Evolutionary conservation across 2,329 filamentous ascomycete species (phyloP).

Genomic region (Talaromyces atroroseus): DNA sequence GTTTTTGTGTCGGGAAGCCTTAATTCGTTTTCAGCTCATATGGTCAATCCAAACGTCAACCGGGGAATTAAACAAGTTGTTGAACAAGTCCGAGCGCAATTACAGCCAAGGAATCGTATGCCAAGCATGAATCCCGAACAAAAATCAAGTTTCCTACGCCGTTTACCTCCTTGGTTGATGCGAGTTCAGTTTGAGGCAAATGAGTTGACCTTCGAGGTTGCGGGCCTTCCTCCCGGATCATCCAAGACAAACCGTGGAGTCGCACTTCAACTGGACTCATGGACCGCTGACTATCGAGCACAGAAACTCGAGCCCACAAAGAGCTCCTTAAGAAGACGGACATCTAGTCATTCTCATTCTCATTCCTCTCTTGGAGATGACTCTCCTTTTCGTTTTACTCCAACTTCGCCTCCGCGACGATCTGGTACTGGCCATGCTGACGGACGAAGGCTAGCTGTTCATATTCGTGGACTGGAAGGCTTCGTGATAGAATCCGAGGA

Average conservation of each 20-base stretch:
- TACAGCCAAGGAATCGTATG: slow-evolving; percentile 56
- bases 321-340: slow-evolving; percentile 58
- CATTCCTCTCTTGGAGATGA: slow-evolving; percentile 55
- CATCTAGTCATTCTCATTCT: slow-evolving; percentile 66
- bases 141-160: slow-evolving; percentile 66
- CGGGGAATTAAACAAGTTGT: slow-evolving; percentile 90
- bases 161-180: slow-evolving; percentile 75
- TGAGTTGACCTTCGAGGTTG: slow-evolving; percentile 85
- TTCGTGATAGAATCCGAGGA: slow-evolving; percentile 86
- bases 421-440: slow-evolving; percentile 53
- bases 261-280: slow-evolving; percentile 78
- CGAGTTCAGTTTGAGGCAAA: slow-evolving; percentile 79
- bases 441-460: slow-evolving; percentile 73
- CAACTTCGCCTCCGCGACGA: slow-evolving; percentile 43
- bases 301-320: slow-evolving; percentile 61
- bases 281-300: slow-evolving; percentile 82
- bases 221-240: slow-evolving; percentile 78
- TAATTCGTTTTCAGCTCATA: slow-evolving; percentile 80
- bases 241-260: slow-evolving; percentile 77
- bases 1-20: slow-evolving; percentile 74
- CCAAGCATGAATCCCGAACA: slow-evolving; percentile 44
- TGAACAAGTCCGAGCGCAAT: slow-evolving; percentile 68
- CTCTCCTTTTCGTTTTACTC: slow-evolving; percentile 47
- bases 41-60: slow-evolving; percentile 87
- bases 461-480: slow-evolving; percentile 77